Base-by-base conservation (phyloP, 805 yeast species). In the Kazachstania martiniae region DNA sequence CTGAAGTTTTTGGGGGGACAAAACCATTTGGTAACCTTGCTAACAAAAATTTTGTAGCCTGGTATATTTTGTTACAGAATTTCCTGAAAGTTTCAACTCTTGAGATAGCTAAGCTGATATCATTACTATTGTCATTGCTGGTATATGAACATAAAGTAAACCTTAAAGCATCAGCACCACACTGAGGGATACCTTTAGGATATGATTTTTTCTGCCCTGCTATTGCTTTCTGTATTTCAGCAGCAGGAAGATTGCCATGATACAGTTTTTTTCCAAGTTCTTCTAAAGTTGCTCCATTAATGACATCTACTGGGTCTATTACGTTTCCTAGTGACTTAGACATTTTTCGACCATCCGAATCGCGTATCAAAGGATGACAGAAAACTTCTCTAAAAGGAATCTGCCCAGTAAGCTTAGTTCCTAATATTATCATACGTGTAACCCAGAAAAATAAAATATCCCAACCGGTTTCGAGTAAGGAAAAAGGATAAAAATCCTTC, bases 371-470 rank as follows among this genome's bases (percentile, higher is more conserved):
- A n/a, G 97, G 86, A 62, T 91, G 97, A 62, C 97, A 87, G 74
- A 84, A 91, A 12, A 89, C 96, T 61, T 91, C 96, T 45, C 71
- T 75, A 70, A 89, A 89, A 36, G 98, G 98, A 42, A 83, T 73
- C 37, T 74, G 62, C 27, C 95, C 95, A 13, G 94, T 82, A 57
- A 89, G 66, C 62, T 87, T 86, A 48, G 83, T 59, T 38, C 94
- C 87, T 52, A 89, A 65, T 63, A 89, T 69, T 41, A 89, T 77
- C 97, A 91, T 91, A 61, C 97, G 75, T 12, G 93, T 72, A 29
- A 89, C 96, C 97, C 97, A 89, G 78, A 91, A 91, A 72, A 89
- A 89, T 55, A 91, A 68, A 54, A 89, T 89, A 66, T 89, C 98
- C 97, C 97, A 91, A 44, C 97, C 98, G 27, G 97, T 91, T 62